Evolutionary conservation across 228 moss, liverwort and hornwort genomes (phyloP).

Genomic region (Sphagnum fallax): DNA sequence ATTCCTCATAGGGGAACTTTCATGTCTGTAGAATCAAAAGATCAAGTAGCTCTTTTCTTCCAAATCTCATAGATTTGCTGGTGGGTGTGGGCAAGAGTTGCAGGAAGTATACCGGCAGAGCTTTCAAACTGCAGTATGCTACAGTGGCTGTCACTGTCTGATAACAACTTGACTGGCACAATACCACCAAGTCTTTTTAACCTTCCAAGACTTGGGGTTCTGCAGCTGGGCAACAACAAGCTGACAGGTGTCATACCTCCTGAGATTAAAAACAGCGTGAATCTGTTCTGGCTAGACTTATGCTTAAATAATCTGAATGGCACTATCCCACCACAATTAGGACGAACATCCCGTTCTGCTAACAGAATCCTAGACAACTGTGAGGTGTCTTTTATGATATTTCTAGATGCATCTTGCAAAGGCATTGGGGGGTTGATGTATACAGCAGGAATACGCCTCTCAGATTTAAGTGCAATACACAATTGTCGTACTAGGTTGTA

Average conservation of each 20-base stretch:
- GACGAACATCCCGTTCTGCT: neutral
- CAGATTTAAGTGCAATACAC: neutral
- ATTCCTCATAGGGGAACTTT: no score
- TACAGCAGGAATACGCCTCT: slow-evolving; percentile 1
- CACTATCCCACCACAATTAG: slow-evolving; percentile 3
- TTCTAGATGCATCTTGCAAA: neutral
- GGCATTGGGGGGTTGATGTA: neutral
- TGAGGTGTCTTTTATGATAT: neutral
- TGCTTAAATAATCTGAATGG: slow-evolving; percentile 6
- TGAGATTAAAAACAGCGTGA: slow-evolving; percentile 14
- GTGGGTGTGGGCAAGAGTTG: neutral
- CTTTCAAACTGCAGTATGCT: slow-evolving; percentile 26
- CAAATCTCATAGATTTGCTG: no score
- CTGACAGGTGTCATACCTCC: slow-evolving; percentile 26
- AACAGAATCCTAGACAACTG: neutral
- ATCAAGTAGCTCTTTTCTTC: no score
- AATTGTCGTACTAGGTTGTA: slow-evolving; percentile 1
- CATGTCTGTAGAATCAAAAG: no score
- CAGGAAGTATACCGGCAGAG: slow-evolving; percentile 23
- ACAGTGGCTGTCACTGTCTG: slow-evolving; percentile 12
- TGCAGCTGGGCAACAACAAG: slow-evolving; percentile 30
- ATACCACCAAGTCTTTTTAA: slow-evolving; percentile 33
- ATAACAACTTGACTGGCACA: slow-evolving; percentile 24
- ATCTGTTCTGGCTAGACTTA: slow-evolving; percentile 10
- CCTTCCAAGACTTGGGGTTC: slow-evolving; percentile 8